A percentile compares a stretch with the other conserved stretches of the same genome.
These are phyloP conservation scores for Blastobotrys ciferrii DNA, from an alignment of 1,139 yeast genomes.

Conservation along the genomic window DNA sequence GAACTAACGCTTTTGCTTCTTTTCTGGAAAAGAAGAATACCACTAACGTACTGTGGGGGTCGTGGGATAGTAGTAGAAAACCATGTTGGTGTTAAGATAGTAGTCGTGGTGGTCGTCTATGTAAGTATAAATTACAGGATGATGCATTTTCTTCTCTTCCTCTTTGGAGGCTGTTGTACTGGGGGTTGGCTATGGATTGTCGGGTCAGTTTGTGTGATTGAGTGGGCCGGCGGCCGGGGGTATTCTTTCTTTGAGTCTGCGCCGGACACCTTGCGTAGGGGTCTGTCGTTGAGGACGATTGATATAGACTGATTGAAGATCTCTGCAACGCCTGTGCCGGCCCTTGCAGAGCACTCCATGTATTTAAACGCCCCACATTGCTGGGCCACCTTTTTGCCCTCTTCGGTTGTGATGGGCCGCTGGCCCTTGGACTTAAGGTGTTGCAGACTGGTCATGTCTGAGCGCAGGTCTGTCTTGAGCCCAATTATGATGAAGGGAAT, in stretches of 20 bases:
- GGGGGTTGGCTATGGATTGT: neutral
- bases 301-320: constrained; percentile 53
- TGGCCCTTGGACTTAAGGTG: constrained; percentile 33
- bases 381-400: constrained; percentile 48
- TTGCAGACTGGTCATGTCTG: constrained; percentile 35
- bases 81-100: no score
- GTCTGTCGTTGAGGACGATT: constrained; percentile 24
- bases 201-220: neutral
- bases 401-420: constrained; percentile 50
- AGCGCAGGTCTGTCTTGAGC: constrained; percentile 65
- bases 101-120: no score
- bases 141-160: constrained; percentile 9
- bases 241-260: constrained; percentile 6
- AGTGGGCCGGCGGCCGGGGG: constrained; percentile 13
- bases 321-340: constrained; percentile 60
- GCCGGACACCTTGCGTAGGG: constrained; percentile 7
- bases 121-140: constrained; percentile 4
- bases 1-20: no score
- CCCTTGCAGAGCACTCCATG: constrained; percentile 74
- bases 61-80: no score
- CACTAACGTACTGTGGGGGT: no score
- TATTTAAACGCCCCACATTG: constrained; percentile 73
- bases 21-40: no score
- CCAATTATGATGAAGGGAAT: constrained; percentile 78
- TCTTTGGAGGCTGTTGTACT: neutral